A percentile compares a stretch with the other conserved stretches of the same genome.
These are phyloP conservation scores for Chalaropsis ovoidea DNA, from an alignment of 2,329 filamentous ascomycete species.

Conservation along the genomic window DNA sequence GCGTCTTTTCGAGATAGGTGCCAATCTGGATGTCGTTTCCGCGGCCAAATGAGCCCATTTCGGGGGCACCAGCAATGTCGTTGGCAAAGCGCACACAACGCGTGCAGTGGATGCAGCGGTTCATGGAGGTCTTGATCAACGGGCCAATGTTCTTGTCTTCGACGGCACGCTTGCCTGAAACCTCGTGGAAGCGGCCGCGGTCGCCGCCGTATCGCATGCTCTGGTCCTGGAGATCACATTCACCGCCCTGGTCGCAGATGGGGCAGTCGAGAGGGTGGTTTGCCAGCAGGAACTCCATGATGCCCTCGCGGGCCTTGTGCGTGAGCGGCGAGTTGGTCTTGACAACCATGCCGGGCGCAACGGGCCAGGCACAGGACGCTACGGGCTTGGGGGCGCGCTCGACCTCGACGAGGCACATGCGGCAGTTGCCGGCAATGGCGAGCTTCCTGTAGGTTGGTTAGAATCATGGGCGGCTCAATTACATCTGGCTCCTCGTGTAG, in stretches of 20 bases:
- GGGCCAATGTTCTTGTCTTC: conserved; percentile 99
- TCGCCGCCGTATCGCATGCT: conserved; percentile 98
- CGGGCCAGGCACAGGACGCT: conserved; percentile 96
- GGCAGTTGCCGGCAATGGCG: conserved; percentile 98
- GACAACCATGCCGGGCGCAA: conserved; percentile 96
- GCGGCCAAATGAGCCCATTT: conserved; percentile 86
- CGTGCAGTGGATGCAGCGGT: conserved; percentile 98
- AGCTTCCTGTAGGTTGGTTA: conserved; percentile 57
- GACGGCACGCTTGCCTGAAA: conserved; percentile 89
- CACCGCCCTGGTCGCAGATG: conserved; percentile 96
- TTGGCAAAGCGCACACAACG: conserved; percentile 96
- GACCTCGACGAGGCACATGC: conserved; percentile 98
- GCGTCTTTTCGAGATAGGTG: conserved; percentile 88
- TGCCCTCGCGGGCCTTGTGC: conserved; percentile 95
- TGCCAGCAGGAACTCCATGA: conserved; percentile 96
- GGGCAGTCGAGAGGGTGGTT: conserved; percentile 96
- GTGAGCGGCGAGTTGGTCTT: conserved; percentile 94
- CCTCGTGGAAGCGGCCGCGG: conserved; percentile 91
- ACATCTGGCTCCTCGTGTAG: not conserved
- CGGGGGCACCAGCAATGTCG: conserved; percentile 88
- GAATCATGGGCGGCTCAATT: not conserved
- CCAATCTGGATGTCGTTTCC: conserved; percentile 97
- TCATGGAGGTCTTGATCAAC: conserved; percentile 98
- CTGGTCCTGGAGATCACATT: conserved; percentile 98
- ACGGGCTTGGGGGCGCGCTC: conserved; percentile 94